Base-by-base conservation (phyloP, 73 alveolate species). In the Tetrahymena borealis region DNA sequence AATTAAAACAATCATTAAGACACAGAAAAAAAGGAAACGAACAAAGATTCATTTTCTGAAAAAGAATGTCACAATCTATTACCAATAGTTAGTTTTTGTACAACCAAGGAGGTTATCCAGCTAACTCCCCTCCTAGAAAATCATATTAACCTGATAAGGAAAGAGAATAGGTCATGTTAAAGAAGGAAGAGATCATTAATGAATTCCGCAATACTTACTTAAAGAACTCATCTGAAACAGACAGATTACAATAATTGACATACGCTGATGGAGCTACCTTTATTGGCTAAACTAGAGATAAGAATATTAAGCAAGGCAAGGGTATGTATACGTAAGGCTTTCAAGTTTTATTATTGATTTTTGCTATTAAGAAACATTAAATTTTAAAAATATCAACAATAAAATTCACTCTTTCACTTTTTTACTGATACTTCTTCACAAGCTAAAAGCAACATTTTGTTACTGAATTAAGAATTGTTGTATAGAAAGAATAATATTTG, bases 121-220 rank as follows among this genome's bases (percentile, higher is more conserved):
- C 85, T 60, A 60, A 60, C 85, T 60, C 85, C n/a, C 85, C 85
- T 60, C 85, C 85, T 18, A 60, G 85, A 60, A 60, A 60, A 60
- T 60, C 85, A 60, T 60, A 24, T 60, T 60, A 60, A 60, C 85
- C 85, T 18, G 85, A 60, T 24, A 60, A 60, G 85, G 85, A 60
- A 60, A 60, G 85, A 60, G 85, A 60, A 60, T 60, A 60, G 85
- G 85, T 60, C 28, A 24, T 60, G 85, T 60, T 60, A 16, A 60
- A 35, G 28, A 60, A 60, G 31, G 85, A 60, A n/a, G 85, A 60
- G 28, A 60, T 60, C 85, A 60, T 60, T 60, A 60, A 60, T 60
- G 85, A 60, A 60, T 60, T 60, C 85, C 85, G 85, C 28, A 60
- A 60, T 60, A 60, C 85, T 24, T 60, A 60, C 85, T 60, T 60